Base-by-base conservation (phyloP, 257 asterid species). In the Penstemon eatonii region DNA sequence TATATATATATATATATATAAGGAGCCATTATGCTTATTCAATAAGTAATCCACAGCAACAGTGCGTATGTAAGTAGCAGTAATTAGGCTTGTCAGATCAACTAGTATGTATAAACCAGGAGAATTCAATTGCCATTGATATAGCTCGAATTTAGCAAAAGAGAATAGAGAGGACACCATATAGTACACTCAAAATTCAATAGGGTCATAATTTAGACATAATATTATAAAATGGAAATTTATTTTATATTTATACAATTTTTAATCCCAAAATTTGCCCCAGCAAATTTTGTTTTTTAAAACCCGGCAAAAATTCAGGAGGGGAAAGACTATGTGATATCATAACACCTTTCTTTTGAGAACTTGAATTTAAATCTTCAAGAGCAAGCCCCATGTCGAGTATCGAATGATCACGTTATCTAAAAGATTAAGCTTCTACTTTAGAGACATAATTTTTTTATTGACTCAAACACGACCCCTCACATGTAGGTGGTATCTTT, bases 1-100 rank as follows among this genome's bases (percentile, higher is more conserved):
- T 13, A 46, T n/a, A 66, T 65, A 60, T 36, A 56, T 47, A 59
- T 59, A 73, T 57, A 69, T 9, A 15, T 25, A 57, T 4, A 40
- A 60, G 70, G 19, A 46, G 5, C 13, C 15, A 15, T 60, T 47
- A 46, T 44, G 59, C 56, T 43, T 40, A 70, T 65, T 45, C 45
- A 47, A 56, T 56, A 54, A 47, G 66, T 42, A 45, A 15, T 49
- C 54, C 3, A 42, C 15, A 15, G 36, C 25, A 46, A 10, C 36
- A 53, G 18, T 47, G 60, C 10, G 10, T 49, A 60, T 33, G 65
- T 49, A 56, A 53, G 18, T n/a, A 44, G 36, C 13, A 53, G 8
- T 8, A 40, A 67, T 61, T 51, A 46, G 46, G 63, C 43, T 49
- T 15, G 36, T 43, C 33, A 11, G 43, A 50, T 6, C 54, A 10